Base-by-base conservation (phyloP, 345 rosid species). In the Pistacia integerrima region DNA sequence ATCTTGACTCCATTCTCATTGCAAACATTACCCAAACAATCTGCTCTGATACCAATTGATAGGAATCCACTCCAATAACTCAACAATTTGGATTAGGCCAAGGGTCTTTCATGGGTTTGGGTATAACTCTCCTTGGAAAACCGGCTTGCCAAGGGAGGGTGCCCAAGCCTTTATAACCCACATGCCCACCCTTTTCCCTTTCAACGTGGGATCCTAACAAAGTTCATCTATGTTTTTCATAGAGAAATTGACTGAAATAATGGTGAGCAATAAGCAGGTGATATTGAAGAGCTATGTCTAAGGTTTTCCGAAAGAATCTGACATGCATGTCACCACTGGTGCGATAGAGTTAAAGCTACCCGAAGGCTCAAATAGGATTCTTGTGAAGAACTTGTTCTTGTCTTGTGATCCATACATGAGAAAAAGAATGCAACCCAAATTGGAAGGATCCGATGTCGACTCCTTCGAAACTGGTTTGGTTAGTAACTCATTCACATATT, bases 201-300 rank as follows among this genome's bases (percentile, higher is more conserved):
- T 25, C 25, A 25, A 25, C 25, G 25, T 25, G 25, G 0, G 25
- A 25, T 25, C 25, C 25, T 25, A 25, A 25, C 4, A 3, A 14
- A 17, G 17, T 17, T 16, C 13, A 0, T 52, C n/a, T 14, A 5
- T 52, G 57, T 52, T 14, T 52, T 52, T 4, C 57, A 54, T 13
- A 54, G 17, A 54, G 4, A 25, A 59, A 20, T 5, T 55, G 33
- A 6, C 33, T 20, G 35, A 20, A 25, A 59, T 5, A 55, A n/a
- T 2, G 16, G 78, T 76, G 72, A 76, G 67, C 66, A 83, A 83
- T 59, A 80, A 64, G 75, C 86, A 83, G 56, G 84, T 83, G 72
- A 46, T 81, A 5, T 66, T 81, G 59, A 81, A 63, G 69, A 46
- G 70, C 20, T 65, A 81, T 70, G 78, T 78, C 49, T 56, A 22